phyloP scores from a whole-genome alignment of 768 basidiomycete species.

The Tulasnella calospora region DNA sequence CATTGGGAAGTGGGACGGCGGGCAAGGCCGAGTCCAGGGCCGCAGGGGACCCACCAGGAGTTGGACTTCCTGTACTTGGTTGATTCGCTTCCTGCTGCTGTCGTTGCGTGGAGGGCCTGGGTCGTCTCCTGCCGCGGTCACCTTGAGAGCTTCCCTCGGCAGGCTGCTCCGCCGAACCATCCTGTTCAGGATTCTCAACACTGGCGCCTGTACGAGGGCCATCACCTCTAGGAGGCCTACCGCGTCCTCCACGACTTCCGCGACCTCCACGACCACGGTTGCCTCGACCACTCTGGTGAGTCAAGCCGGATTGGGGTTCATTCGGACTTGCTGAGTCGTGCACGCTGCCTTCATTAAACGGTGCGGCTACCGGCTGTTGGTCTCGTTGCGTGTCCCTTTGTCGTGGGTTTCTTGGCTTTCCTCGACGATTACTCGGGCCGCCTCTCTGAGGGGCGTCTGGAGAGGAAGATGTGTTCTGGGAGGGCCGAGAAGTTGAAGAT shows the following conservation, averaged over 20 bases:
- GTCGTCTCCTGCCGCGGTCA: conserved; percentile 1
- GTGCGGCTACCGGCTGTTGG: background rate
- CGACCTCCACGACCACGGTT: background rate
- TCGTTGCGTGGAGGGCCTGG: background rate
- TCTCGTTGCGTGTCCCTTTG: background rate
- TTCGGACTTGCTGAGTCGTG: background rate
- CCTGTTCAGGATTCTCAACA: background rate
- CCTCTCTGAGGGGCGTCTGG: background rate
- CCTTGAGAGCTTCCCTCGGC: background rate
- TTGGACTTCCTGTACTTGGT: background rate
- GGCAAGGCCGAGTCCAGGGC: background rate
- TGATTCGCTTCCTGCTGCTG: background rate
- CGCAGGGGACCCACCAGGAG: background rate
- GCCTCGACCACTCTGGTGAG: background rate
- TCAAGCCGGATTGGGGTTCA: background rate
- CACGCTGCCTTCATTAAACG: background rate
- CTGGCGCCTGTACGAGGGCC: background rate
- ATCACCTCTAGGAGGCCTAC: background rate
- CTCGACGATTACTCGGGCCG: background rate
- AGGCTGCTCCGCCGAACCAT: background rate
- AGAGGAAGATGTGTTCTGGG: background rate
- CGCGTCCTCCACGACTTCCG: background rate
- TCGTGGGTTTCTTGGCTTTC: background rate
- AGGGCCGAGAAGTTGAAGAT: background rate
- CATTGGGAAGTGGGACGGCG: background rate